These are phyloP conservation scores for Brasenia schreberi DNA, from an alignment of 164 flowering plant genomes.

Conservation along the genomic window DNA sequence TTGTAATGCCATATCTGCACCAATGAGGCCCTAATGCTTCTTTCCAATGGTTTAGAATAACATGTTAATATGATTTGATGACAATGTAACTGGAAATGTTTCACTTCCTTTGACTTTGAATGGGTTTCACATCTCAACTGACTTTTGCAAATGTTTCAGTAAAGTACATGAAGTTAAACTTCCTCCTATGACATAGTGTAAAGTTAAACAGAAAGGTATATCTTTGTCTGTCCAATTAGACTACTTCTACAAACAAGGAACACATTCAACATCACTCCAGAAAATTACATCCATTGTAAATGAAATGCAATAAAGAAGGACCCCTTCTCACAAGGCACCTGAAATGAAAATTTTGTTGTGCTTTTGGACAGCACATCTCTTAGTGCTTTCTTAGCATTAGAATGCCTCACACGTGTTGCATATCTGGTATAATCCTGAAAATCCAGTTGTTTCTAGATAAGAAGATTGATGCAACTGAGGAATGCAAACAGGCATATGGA, in stretches of 20 bases:
- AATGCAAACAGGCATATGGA: too few species aligned
- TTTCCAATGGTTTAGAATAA: too few species aligned
- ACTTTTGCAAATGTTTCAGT: too few species aligned
- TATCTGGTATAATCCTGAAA: constrained; percentile 36
- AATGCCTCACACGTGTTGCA: constrained; percentile 54
- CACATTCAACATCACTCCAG: not conserved
- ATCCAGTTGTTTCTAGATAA: not conserved
- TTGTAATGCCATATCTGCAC: too few species aligned
- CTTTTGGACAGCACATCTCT: constrained; percentile 36
- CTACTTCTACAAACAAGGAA: too few species aligned
- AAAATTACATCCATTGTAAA: not conserved
- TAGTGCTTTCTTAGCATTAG: constrained; percentile 67
- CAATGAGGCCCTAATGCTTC: too few species aligned
- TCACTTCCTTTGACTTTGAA: not conserved
- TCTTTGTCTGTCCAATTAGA: too few species aligned
- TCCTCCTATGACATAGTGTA: too few species aligned
- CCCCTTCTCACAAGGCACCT: constrained; percentile 14
- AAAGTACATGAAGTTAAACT: too few species aligned
- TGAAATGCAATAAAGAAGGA: not conserved
- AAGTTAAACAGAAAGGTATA: too few species aligned
- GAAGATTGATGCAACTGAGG: too few species aligned
- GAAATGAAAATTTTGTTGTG: constrained; percentile 23
- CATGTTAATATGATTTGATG: too few species aligned
- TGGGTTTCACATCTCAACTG: not conserved
- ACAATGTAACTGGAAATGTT: not conserved